Percentiles rank a stretch among this genome's conserved stretches.
Evolutionary conservation across 2,329 filamentous ascomycete species (phyloP).

Genomic region (Penicillium frequentans): DNA sequence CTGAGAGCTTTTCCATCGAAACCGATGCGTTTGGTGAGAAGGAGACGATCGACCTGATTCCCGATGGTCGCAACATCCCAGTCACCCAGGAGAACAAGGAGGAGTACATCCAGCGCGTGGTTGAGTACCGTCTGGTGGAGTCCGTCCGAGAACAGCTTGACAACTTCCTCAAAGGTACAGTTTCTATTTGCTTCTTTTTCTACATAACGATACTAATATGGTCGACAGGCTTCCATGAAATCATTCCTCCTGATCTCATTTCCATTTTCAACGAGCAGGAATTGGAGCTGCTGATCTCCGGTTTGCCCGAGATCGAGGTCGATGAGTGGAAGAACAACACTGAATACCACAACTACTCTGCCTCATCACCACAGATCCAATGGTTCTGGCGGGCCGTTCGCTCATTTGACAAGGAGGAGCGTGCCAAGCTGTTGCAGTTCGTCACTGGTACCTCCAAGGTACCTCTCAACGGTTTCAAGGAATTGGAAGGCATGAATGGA

Average conservation of each 20-base stretch:
- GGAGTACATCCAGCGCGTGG: constrained; percentile 90
- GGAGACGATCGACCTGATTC: constrained; percentile 80
- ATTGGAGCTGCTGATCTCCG: constrained; percentile 92
- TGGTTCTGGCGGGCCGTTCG: constrained; percentile 99
- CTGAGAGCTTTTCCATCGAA: constrained; percentile 92
- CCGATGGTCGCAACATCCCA: constrained; percentile 83
- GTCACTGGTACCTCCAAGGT: constrained; percentile 98
- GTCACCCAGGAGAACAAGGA: constrained; percentile 99
- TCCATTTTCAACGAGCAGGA: constrained; percentile 99
- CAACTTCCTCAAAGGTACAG: constrained; percentile 73
- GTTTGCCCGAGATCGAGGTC: constrained; percentile 93
- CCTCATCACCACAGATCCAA: constrained; percentile 92
- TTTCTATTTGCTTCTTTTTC: constrained; percentile 36
- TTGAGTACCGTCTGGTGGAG: constrained; percentile 87
- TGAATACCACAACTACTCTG: constrained; percentile 96
- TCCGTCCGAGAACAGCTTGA: constrained; percentile 95
- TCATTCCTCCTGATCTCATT: constrained; percentile 90
- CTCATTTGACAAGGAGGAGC: constrained; percentile 98
- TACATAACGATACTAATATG: background rate
- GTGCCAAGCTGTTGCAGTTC: constrained; percentile 94
- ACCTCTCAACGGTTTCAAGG: constrained; percentile 96
- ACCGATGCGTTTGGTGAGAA: constrained; percentile 91
- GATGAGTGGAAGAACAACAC: constrained; percentile 99
- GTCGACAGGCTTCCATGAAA: constrained; percentile 74
- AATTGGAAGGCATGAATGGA: constrained; percentile 98